Evolutionary conservation across 1,284 basidiomycete species (phyloP).

Genomic region (Cystobasidium pallidum): DNA sequence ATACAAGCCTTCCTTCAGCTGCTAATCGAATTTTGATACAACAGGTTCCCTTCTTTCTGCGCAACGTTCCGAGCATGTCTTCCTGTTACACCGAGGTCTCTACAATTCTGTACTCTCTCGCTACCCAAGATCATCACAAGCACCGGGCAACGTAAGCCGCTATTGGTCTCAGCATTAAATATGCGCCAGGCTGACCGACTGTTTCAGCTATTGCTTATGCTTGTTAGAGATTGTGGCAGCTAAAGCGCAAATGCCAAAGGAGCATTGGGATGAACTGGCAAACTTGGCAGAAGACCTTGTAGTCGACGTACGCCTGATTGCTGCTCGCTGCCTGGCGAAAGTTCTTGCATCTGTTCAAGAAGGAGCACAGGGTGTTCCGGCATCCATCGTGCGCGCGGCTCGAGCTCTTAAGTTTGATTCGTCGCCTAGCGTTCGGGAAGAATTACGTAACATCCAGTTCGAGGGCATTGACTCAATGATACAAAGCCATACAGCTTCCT

Average conservation of each 20-base stretch:
- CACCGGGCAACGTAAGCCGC: conserved; percentile 20
- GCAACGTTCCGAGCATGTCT: neutral
- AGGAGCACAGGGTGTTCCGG: neutral
- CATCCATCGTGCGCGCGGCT: neutral
- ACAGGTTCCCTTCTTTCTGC: conserved; percentile 3
- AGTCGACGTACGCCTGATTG: conserved; percentile 81
- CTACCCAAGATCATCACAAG: conserved; percentile 28
- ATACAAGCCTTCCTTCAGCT: conserved; percentile 27
- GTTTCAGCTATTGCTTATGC: conserved; percentile 37
- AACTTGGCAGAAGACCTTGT: conserved; percentile 70
- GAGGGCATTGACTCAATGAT: neutral
- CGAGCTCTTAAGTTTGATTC: neutral
- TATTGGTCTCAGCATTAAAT: no score
- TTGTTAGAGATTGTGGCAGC: conserved; percentile 54
- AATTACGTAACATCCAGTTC: neutral
- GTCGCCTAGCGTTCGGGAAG: conserved; percentile 8
- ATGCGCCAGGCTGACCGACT: neutral
- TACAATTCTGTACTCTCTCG: neutral
- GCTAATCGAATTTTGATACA: conserved; percentile 37
- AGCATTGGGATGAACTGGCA: conserved; percentile 67
- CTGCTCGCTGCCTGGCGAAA: conserved; percentile 69
- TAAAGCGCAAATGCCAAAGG: conserved; percentile 53
- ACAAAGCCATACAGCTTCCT: neutral
- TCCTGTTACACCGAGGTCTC: neutral
- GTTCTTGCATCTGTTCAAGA: conserved; percentile 61